phyloP scores from a whole-genome alignment of 805 yeast genomes.

The Candida multigemmis region DNA sequence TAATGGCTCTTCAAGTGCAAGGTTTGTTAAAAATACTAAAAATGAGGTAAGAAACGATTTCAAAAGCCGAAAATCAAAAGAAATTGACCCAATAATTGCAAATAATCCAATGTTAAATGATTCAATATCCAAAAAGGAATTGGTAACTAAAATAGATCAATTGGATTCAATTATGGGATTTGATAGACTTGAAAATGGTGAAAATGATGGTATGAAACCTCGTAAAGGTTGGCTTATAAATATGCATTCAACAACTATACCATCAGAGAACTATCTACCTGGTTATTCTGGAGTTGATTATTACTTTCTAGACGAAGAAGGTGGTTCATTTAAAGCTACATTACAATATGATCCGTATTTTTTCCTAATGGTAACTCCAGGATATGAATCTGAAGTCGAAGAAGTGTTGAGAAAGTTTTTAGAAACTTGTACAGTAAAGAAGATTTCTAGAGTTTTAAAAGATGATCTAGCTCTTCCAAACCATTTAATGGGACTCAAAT shows the following conservation, averaged over 20 bases:
- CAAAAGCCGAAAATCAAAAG: slow-evolving; percentile 3
- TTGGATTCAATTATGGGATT: slow-evolving; percentile 86
- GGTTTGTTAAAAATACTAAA: slow-evolving; percentile 37
- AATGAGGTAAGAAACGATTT: slow-evolving; percentile 4
- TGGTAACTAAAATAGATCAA: slow-evolving; percentile 52
- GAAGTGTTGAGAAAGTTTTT: slow-evolving; percentile 65
- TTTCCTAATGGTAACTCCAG: slow-evolving; percentile 54
- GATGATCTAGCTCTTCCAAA: slow-evolving; percentile 81
- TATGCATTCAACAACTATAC: slow-evolving; percentile 80
- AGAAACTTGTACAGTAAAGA: slow-evolving; percentile 51
- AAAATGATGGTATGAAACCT: slow-evolving; percentile 37
- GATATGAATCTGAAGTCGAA: slow-evolving; percentile 68
- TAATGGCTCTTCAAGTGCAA: slow-evolving; percentile 44
- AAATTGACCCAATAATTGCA: slow-evolving; percentile 14
- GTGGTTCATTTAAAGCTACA: slow-evolving; percentile 89
- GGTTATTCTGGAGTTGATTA: slow-evolving; percentile 89
- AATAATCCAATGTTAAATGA: slow-evolving; percentile 28
- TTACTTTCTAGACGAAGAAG: slow-evolving; percentile 92
- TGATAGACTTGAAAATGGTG: slow-evolving; percentile 64
- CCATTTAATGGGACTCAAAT: slow-evolving; percentile 71
- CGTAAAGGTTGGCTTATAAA: slow-evolving; percentile 87
- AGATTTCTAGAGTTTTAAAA: slow-evolving; percentile 45
- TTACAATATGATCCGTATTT: slow-evolving; percentile 83
- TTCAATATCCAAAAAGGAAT: slow-evolving; percentile 38
- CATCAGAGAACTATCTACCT: slow-evolving; percentile 45